Evolutionary conservation across 2,329 filamentous ascomycete species (phyloP).

Genomic region (Claviceps arundinis): DNA sequence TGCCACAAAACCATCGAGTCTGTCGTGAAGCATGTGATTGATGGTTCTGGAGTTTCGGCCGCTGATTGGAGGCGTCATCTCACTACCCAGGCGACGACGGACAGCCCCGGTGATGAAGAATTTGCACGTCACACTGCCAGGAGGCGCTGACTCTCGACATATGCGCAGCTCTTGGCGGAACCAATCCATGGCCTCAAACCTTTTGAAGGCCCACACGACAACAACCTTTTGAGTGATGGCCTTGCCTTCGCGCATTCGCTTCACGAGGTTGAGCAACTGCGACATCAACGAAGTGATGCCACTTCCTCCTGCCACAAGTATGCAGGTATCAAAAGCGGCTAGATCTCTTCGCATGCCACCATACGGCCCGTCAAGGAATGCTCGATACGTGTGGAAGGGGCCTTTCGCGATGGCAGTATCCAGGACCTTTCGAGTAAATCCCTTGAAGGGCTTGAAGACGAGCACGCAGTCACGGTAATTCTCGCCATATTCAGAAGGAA

Average conservation of each 20-base stretch:
- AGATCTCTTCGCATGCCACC: slow-evolving; percentile 86
- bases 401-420: slow-evolving; percentile 73
- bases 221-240: slow-evolving; percentile 83
- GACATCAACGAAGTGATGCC: slow-evolving; percentile 90
- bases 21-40: slow-evolving; percentile 69
- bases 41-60: slow-evolving; percentile 37
- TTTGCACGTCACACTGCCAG: slow-evolving; percentile 80
- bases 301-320: slow-evolving; percentile 86
- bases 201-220: slow-evolving; percentile 87
- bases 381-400: slow-evolving; percentile 81
- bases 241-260: slow-evolving; percentile 88
- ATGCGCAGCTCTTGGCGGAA: slow-evolving; percentile 91
- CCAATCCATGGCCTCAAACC: slow-evolving; percentile 91
- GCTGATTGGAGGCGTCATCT: slow-evolving; percentile 32
- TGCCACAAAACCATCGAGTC: slow-evolving; percentile 75
- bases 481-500: slow-evolving; percentile 82
- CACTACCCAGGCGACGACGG: slow-evolving; percentile 19
- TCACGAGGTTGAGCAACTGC: slow-evolving; percentile 85
- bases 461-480: slow-evolving; percentile 78
- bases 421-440: slow-evolving; percentile 79
- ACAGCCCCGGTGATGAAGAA: slow-evolving; percentile 78
- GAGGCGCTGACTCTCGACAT: slow-evolving; percentile 77
- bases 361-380: slow-evolving; percentile 88
- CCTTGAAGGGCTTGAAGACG: slow-evolving; percentile 82
- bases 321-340: slow-evolving; percentile 83